These are phyloP conservation scores for Exsudoporus frostii DNA, from an alignment of 768 basidiomycete species.

Conservation along the genomic window DNA sequence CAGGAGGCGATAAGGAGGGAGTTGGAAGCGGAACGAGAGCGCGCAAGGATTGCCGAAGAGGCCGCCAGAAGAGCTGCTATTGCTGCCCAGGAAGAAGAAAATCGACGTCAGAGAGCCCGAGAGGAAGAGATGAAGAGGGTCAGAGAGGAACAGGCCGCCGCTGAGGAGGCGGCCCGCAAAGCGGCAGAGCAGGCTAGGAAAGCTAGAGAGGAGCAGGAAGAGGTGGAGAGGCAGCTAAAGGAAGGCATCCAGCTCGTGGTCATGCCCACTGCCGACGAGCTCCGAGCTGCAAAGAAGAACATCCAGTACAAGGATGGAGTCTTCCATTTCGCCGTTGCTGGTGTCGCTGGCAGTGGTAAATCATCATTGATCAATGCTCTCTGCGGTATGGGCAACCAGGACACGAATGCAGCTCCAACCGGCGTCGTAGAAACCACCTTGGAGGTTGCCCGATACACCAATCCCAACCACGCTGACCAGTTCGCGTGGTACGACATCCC, in stretches of 20 bases:
- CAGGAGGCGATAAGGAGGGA: constrained; percentile 16
- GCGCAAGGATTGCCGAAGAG: constrained; percentile 17
- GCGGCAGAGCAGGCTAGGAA: constrained; percentile 23
- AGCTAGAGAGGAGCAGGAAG: constrained; percentile 20
- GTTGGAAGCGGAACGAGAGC: constrained; percentile 23
- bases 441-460: constrained; percentile 28
- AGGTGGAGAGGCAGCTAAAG: constrained; percentile 21
- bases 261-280: constrained; percentile 28
- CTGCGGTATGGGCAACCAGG: constrained; percentile 29
- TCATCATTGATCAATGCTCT: constrained; percentile 33
- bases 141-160: constrained; percentile 18
- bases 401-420: constrained; percentile 27
- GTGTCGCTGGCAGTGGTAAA: constrained; percentile 30
- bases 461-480: constrained; percentile 22
- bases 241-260: constrained; percentile 30
- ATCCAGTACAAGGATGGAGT: constrained; percentile 27
- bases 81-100: constrained; percentile 25
- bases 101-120: constrained; percentile 16
- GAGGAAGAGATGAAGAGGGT: constrained; percentile 20
- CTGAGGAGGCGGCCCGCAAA: constrained; percentile 23
- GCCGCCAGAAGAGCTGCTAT: constrained; percentile 22
- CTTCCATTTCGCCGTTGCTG: constrained; percentile 32
- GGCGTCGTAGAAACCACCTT: constrained; percentile 35
- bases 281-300: constrained; percentile 22
- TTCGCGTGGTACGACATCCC: constrained; percentile 39